Evolutionary conservation across 2,329 filamentous ascomycete genomes (phyloP).

Genomic region (Colletotrichum sansevieriae): DNA sequence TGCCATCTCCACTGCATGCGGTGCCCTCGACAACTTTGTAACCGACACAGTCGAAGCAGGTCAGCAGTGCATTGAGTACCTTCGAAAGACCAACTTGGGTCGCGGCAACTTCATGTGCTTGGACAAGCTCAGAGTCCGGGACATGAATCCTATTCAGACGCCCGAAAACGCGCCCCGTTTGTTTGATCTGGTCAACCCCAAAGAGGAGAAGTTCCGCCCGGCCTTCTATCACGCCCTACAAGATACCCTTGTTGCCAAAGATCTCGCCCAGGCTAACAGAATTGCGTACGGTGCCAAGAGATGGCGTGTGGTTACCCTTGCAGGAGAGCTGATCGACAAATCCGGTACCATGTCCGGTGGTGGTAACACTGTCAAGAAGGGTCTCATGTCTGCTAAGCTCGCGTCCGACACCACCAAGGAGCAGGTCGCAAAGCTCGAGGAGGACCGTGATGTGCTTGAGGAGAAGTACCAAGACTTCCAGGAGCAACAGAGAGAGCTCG

Average conservation of each 20-base stretch:
- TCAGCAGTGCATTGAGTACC: conserved; percentile 97
- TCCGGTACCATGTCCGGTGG: conserved; percentile 99
- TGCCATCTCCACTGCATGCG: conserved; percentile 97
- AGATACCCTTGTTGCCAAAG: conserved; percentile 92
- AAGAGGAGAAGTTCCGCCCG: conserved; percentile 86
- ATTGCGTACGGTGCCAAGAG: conserved; percentile 94
- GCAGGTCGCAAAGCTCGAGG: conserved; percentile 87
- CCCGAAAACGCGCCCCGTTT: conserved; percentile 92
- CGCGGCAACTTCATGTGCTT: conserved; percentile 97
- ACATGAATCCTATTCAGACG: conserved; percentile 84
- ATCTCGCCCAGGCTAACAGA: conserved; percentile 95
- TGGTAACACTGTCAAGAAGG: conserved; percentile 89
- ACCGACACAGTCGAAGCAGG: conserved; percentile 96
- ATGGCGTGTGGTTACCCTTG: conserved; percentile 96
- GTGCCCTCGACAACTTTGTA: conserved; percentile 93
- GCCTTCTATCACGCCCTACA: conserved; percentile 97
- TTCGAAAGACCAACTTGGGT: conserved; percentile 96
- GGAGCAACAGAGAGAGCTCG: conserved; percentile 84
- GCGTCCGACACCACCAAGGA: conserved; percentile 89
- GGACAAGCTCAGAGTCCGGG: conserved; percentile 84
- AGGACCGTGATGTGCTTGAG: conserved; percentile 87
- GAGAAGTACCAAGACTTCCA: conserved; percentile 87
- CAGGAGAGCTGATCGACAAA: conserved; percentile 96
- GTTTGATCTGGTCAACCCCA: conserved; percentile 92
- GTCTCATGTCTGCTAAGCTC: conserved; percentile 96